Evolutionary conservation across 805 yeast species (phyloP).

Genomic region (Yamadazyma ubonensis): DNA sequence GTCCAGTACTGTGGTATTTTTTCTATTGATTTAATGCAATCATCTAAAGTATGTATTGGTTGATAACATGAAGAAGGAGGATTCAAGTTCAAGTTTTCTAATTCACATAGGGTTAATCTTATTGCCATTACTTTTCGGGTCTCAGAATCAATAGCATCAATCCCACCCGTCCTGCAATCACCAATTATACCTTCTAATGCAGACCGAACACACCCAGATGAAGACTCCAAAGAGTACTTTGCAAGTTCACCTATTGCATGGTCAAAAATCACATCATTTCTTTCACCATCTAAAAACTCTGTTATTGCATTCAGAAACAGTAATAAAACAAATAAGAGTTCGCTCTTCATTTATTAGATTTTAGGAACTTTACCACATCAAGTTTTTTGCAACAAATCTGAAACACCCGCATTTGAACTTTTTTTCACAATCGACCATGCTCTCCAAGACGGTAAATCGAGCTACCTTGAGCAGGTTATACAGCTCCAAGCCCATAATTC

Average conservation of each 20-base stretch:
- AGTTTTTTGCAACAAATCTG: conserved; percentile 7
- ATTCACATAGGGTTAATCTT: conserved; percentile 54
- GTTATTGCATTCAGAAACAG: not conserved
- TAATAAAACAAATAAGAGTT: not conserved
- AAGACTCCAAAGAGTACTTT: conserved; percentile 5
- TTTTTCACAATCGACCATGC: conserved; percentile 5
- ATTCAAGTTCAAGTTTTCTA: conserved; percentile 43
- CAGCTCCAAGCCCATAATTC: conserved; percentile 6
- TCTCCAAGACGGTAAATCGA: not conserved
- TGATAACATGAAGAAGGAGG: conserved; percentile 31
- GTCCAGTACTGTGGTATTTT: conserved; percentile 67
- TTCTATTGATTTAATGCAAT: conserved; percentile 44
- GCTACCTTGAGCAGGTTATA: conserved; percentile 2
- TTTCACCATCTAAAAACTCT: not conserved
- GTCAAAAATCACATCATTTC: not conserved
- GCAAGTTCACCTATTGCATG: conserved; percentile 8
- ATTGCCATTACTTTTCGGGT: conserved; percentile 42
- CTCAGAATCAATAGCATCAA: conserved; percentile 34
- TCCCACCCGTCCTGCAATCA: conserved; percentile 39
- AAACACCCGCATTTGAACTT: conserved; percentile 7
- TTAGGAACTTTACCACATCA: not conserved
- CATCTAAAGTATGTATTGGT: conserved; percentile 11
- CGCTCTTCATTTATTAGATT: not conserved
- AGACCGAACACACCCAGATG: conserved; percentile 33
- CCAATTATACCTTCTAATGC: conserved; percentile 43